phyloP scores from a whole-genome alignment of 1,284 basidiomycete genomes.

The Lignosus rhinocerotis region DNA sequence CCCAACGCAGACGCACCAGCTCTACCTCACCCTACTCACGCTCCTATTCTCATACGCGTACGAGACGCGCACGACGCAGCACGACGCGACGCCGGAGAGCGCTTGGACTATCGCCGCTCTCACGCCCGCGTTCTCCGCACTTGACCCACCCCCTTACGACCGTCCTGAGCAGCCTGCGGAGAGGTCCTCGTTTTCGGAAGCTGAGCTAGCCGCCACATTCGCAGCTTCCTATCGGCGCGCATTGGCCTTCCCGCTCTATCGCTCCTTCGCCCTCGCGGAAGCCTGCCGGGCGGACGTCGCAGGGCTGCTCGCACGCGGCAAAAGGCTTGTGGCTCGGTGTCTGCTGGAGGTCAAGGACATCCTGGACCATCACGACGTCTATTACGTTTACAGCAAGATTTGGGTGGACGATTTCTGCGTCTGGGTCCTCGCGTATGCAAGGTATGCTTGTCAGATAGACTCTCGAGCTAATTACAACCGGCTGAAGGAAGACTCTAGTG shows the following conservation, averaged over 20 bases:
- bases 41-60: constrained; percentile 77
- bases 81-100: constrained; percentile 79
- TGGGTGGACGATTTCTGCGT: constrained; percentile 81
- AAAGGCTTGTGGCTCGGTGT: constrained; percentile 57
- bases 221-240: constrained; percentile 68
- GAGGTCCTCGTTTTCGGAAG: constrained; percentile 37
- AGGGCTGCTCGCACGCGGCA: constrained; percentile 56
- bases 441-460: constrained; percentile 38
- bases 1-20: constrained; percentile 49
- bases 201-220: constrained; percentile 53
- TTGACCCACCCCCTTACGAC: constrained; percentile 64
- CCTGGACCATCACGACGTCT: constrained; percentile 77
- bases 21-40: constrained; percentile 68
- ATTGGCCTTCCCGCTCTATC: constrained; percentile 73
- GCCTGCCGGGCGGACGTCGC: constrained; percentile 65
- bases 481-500: constrained; percentile 41
- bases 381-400: constrained; percentile 80
- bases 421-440: constrained; percentile 66
- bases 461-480: not conserved
- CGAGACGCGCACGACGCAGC: constrained; percentile 71
- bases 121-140: constrained; percentile 72
- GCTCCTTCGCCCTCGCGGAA: constrained; percentile 72
- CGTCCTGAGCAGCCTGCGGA: constrained; percentile 23
- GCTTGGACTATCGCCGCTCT: constrained; percentile 77
- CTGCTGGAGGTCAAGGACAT: constrained; percentile 70